Percentiles rank a stretch among this genome's conserved stretches.
Conservation (phyloP, 1,139 yeast species). For the Saccharomycopsis crataegensis region DNA sequence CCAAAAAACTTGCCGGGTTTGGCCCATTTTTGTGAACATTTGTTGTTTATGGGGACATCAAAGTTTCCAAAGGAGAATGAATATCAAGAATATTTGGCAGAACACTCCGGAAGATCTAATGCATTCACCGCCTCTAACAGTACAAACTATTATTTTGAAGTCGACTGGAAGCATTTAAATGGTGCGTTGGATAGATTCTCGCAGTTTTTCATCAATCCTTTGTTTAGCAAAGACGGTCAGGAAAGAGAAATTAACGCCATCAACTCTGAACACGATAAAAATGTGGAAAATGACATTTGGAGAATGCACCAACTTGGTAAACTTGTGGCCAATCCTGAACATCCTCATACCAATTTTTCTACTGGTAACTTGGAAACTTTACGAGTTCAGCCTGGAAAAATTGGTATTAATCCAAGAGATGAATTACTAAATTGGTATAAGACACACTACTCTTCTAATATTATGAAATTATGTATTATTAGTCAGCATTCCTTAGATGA, state of each 20-base stretch:
- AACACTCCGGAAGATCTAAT: constrained; percentile 60
- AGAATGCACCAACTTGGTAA: constrained; percentile 80
- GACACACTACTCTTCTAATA: constrained; percentile 61
- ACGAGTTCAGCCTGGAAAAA: constrained; percentile 43
- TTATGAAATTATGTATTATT: constrained; percentile 80
- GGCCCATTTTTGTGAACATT: constrained; percentile 96
- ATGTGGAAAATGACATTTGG: constrained; percentile 86
- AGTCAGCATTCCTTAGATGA: constrained; percentile 76
- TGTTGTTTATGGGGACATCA: constrained; percentile 92
- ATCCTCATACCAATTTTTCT: constrained; percentile 69
- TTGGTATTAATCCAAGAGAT: constrained; percentile 55
- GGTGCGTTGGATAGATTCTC: constrained; percentile 92
- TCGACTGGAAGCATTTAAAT: constrained; percentile 64
- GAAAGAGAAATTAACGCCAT: constrained; percentile 93
- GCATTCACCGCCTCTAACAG: constrained; percentile 89
- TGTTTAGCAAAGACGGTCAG: constrained; percentile 73
- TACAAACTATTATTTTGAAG: constrained; percentile 87
- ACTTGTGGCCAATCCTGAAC: constrained; percentile 59
- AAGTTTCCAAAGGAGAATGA: constrained; percentile 91
- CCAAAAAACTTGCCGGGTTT: constrained; percentile 70
- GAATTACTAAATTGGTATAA: constrained; percentile 55
- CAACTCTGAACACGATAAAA: constrained; percentile 92
- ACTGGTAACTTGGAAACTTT: constrained; percentile 65
- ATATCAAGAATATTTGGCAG: constrained; percentile 67
- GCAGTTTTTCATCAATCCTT: constrained; percentile 82